Evolutionary conservation across 305 asterid species (phyloP), one percentile per base, ranked within the genome.

Genomic region (Rubia peregrina): DNA sequence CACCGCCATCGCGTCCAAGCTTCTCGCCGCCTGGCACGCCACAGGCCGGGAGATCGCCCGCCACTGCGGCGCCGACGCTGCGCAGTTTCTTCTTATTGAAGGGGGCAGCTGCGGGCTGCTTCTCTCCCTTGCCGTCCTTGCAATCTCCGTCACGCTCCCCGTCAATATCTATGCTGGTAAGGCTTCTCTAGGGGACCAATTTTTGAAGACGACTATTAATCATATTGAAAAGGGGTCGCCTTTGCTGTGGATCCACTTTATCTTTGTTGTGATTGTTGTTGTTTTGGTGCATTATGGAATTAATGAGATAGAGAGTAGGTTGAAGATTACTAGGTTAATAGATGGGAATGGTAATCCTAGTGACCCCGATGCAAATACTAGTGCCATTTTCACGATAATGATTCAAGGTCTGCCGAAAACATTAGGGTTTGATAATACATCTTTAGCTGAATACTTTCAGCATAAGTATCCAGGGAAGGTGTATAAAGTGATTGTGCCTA

Each of bases 1-100:
- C 74, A 83, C 96, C 3, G 95, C 99, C 66, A 83, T 95, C 69
- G 83, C 76, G 51, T 86, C 95, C 55, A 95, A 91, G 86, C 98
- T 95, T 22, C 96, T 91, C 59, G 98, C 99, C 9, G 98, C 86
- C n/a, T 95, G 99, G 98, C 95, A 91, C 76, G 97, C 98, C 71
- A 88, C 97, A 66, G 86, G 97, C 64, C 86, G 89, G 21, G 94
- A 91, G 84, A 91, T 95, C 76, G 94, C 99, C 68, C 87, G 83
- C 56, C 98, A 91, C 76, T 90, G 98, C 53, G 99, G 98, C 3
- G 99, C 99, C 46, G 99, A 95, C 66, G 97, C 98, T 11, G 96
- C 98, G 5, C 98, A 95, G 65, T 95, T 88, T 76, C 90, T 91
- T 40, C 76, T 91, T 5, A 91, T 91, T 43, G 98, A 95, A 76